A percentile compares a stretch with the other conserved stretches of the same genome.
phyloP scores from a whole-genome alignment of 495 filamentous ascomycete genomes.

The Penicillium alfredii region DNA sequence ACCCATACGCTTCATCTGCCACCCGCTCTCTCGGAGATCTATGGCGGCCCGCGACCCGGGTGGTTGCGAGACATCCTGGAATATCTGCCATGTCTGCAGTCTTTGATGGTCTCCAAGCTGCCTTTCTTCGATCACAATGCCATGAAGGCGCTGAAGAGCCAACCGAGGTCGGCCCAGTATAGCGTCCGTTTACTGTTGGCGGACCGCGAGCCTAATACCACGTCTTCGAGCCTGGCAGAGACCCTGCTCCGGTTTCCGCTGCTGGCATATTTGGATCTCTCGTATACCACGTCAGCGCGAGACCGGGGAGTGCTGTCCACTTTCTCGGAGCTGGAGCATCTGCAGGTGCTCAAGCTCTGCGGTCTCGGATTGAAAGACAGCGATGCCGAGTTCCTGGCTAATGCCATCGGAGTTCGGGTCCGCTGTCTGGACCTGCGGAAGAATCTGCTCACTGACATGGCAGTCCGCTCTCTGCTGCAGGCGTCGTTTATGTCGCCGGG shows the following conservation, averaged over 20 bases:
- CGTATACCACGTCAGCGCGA: slow-evolving; percentile 50
- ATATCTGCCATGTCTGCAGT: slow-evolving; percentile 54
- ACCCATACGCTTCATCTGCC: slow-evolving; percentile 65
- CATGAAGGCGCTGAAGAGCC: slow-evolving; percentile 42
- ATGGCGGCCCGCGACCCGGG: slow-evolving; percentile 53
- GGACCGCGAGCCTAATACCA: slow-evolving; percentile 52
- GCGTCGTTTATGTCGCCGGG: slow-evolving; percentile 39
- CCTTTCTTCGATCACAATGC: slow-evolving; percentile 61
- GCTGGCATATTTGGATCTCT: slow-evolving; percentile 57
- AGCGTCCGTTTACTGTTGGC: slow-evolving; percentile 52
- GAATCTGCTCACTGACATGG: slow-evolving; percentile 53
- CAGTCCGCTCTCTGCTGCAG: slow-evolving; percentile 46
- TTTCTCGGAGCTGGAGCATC: slow-evolving; percentile 36
- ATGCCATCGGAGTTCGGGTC: slow-evolving; percentile 46
- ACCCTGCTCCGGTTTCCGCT: slow-evolving; percentile 48
- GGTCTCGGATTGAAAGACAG: slow-evolving; percentile 51
- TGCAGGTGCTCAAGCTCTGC: slow-evolving; percentile 56
- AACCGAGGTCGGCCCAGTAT: slow-evolving; percentile 21
- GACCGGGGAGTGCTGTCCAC: slow-evolving; percentile 44
- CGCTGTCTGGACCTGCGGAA: slow-evolving; percentile 55
- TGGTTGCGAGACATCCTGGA: slow-evolving; percentile 61
- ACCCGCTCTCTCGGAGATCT: slow-evolving; percentile 59
- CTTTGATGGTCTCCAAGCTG: slow-evolving; percentile 53
- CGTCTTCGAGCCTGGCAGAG: slow-evolving; percentile 46
- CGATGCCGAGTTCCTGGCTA: slow-evolving; percentile 48